Percentiles rank a stretch among this genome's conserved stretches.
Evolutionary conservation across 2,329 filamentous ascomycete genomes (phyloP).

Genomic region (Phyllosticta capitalensis): DNA sequence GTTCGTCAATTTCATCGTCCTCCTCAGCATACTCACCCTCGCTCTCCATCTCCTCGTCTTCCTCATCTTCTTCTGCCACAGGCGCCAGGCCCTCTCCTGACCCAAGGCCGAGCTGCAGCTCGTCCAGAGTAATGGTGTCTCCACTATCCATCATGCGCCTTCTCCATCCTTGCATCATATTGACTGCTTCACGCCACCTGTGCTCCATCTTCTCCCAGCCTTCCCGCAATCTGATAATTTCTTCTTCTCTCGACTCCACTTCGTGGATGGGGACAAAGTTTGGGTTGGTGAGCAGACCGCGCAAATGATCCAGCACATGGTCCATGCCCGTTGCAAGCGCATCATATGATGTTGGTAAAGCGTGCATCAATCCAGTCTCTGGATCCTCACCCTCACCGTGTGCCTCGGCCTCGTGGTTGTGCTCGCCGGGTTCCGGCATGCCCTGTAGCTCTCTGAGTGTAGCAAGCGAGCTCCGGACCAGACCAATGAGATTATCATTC

Average conservation of each 20-base stretch:
- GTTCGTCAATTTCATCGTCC: constrained; percentile 10
- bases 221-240: constrained; percentile 71
- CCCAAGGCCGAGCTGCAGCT: constrained; percentile 51
- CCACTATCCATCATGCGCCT: constrained; percentile 65
- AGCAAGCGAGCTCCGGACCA: constrained; percentile 62
- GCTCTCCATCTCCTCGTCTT: constrained; percentile 19
- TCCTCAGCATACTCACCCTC: constrained; percentile 17
- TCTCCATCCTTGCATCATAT: constrained; percentile 87
- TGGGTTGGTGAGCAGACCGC: constrained; percentile 80
- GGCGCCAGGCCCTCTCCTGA: constrained; percentile 42
- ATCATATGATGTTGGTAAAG: constrained; percentile 54
- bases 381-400: constrained; percentile 23
- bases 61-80: constrained; percentile 21
- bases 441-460: constrained; percentile 59
- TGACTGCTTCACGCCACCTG: constrained; percentile 80
- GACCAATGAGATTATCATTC: constrained; percentile 69
- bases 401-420: constrained; percentile 20
- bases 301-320: constrained; percentile 67
- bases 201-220: constrained; percentile 92
- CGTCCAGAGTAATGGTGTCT: constrained; percentile 54
- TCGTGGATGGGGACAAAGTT: constrained; percentile 95
- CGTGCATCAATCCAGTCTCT: constrained; percentile 28
- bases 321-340: constrained; percentile 65
- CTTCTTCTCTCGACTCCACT: constrained; percentile 82
- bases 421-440: constrained; percentile 30